phyloP scores from a whole-genome alignment of 2,329 filamentous ascomycete species.

The Aquanectria penicillioides region DNA sequence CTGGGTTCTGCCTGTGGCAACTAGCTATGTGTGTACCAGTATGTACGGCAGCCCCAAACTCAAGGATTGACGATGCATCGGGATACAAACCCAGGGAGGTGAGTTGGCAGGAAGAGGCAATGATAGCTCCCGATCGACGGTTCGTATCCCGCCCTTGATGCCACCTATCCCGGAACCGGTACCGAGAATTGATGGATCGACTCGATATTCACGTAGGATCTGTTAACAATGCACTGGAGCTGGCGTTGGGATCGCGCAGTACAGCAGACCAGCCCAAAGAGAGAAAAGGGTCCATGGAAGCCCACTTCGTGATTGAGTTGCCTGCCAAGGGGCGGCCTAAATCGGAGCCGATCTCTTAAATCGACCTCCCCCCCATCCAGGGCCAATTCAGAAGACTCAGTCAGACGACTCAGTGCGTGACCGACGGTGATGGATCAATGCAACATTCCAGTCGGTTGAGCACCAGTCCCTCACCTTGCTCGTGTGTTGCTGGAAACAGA shows the following conservation, averaged over 20 bases:
- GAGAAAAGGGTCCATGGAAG: too few relatives aligned
- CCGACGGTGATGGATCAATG: constrained; percentile 26
- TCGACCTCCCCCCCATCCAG: background rate
- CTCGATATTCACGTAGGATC: background rate
- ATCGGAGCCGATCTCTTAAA: constrained; percentile 2
- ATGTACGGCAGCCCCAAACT: background rate
- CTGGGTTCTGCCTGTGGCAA: background rate
- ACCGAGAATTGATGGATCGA: constrained; percentile 3
- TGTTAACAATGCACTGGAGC: constrained; percentile 5
- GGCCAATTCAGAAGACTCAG: too few relatives aligned
- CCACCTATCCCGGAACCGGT: constrained; percentile 8
- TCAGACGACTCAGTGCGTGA: background rate
- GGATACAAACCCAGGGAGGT: constrained; percentile 2
- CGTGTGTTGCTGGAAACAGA: constrained; percentile 28
- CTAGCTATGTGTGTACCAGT: background rate
- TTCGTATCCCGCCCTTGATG: constrained; percentile 14
- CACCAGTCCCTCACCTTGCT: constrained; percentile 20
- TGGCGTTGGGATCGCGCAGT: constrained; percentile 2
- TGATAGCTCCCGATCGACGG: constrained; percentile 12
- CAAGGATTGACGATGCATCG: constrained; percentile 5
- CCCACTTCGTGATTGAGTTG: background rate
- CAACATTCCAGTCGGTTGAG: constrained; percentile 35
- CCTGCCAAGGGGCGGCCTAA: background rate
- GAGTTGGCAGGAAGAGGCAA: constrained; percentile 18
- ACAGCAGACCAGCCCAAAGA: constrained; percentile 1